A percentile compares a stretch with the other conserved stretches of the same genome.
phyloP scores from a whole-genome alignment of 495 filamentous ascomycete species.

The Antarctomyces pellizariae region DNA sequence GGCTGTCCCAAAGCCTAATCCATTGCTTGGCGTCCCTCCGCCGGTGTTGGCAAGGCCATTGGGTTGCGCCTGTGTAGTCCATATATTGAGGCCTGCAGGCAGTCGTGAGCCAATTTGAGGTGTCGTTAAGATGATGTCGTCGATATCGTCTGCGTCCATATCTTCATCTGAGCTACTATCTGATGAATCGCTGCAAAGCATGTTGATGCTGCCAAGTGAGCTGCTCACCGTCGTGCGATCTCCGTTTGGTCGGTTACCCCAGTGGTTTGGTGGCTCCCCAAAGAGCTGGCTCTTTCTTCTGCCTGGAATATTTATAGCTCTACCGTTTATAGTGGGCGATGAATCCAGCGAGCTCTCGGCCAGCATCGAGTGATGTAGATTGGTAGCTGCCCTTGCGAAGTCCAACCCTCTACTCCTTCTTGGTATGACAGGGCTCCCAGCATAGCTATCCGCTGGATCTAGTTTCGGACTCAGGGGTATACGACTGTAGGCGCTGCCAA shows the following conservation, averaged over 20 bases:
- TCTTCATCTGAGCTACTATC: slow-evolving; percentile 54
- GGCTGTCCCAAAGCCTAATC: no score
- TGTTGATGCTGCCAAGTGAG: slow-evolving; percentile 63
- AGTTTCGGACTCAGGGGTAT: slow-evolving; percentile 67
- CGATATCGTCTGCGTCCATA: slow-evolving; percentile 59
- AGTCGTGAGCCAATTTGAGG: no score
- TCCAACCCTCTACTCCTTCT: slow-evolving; percentile 71
- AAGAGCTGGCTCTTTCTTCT: slow-evolving; percentile 16
- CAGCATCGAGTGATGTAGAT: slow-evolving; percentile 84
- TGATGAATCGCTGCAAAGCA: slow-evolving; percentile 57
- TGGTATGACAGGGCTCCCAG: slow-evolving; percentile 64
- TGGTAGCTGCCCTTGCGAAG: slow-evolving; percentile 84
- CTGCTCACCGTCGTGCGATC: slow-evolving; percentile 58
- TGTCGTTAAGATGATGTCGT: slow-evolving; percentile 50
- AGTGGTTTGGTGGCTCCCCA: slow-evolving; percentile 14
- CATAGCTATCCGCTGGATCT: slow-evolving; percentile 60
- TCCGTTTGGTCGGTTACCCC: slow-evolving; percentile 24
- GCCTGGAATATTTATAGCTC: slow-evolving; percentile 54
- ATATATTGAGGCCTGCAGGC: no score
- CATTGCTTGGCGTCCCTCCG: no score
- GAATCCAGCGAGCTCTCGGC: slow-evolving; percentile 79
- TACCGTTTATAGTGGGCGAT: slow-evolving; percentile 62
- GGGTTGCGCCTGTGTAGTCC: no score
- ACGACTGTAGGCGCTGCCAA: slow-evolving; percentile 35
- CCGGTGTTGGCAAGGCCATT: no score